These are phyloP conservation scores for Xerocomellus amylosporus DNA, from an alignment of 768 basidiomycete species.

Conservation along the genomic window DNA sequence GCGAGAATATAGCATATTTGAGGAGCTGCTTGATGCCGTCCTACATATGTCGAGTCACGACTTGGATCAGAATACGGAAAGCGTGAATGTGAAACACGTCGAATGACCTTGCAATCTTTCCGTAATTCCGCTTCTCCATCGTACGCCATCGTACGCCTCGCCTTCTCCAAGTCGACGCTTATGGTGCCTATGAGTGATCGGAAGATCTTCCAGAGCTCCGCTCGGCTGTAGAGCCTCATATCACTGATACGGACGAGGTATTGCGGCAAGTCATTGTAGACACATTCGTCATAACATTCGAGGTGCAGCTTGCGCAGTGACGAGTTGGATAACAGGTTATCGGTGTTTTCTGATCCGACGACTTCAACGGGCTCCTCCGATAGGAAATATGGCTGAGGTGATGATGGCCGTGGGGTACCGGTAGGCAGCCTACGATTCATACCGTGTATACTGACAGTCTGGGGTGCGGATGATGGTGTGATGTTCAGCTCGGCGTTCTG, in stretches of 20 bases:
- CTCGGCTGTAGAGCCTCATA: slow-evolving; percentile 9
- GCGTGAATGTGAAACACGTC: background rate
- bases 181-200: background rate
- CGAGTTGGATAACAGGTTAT: background rate
- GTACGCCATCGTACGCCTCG: background rate
- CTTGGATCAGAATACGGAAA: background rate
- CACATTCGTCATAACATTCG: slow-evolving; percentile 3
- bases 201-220: slow-evolving; percentile 8
- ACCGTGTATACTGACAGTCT: background rate
- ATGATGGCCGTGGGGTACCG: background rate
- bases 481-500: too few species aligned
- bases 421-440: background rate
- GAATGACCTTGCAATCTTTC: slow-evolving; percentile 1
- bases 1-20: slow-evolving; percentile 18
- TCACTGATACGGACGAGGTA: slow-evolving; percentile 15
- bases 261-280: slow-evolving; percentile 15
- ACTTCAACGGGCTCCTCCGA: background rate
- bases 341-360: background rate
- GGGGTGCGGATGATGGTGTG: background rate
- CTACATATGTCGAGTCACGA: background rate
- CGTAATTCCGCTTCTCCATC: background rate
- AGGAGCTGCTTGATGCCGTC: slow-evolving; percentile 2
- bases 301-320: background rate
- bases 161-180: background rate
- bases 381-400: background rate